Evolutionary conservation across 495 filamentous ascomycete species (phyloP).

Genomic region (Xylaria intraflava): DNA sequence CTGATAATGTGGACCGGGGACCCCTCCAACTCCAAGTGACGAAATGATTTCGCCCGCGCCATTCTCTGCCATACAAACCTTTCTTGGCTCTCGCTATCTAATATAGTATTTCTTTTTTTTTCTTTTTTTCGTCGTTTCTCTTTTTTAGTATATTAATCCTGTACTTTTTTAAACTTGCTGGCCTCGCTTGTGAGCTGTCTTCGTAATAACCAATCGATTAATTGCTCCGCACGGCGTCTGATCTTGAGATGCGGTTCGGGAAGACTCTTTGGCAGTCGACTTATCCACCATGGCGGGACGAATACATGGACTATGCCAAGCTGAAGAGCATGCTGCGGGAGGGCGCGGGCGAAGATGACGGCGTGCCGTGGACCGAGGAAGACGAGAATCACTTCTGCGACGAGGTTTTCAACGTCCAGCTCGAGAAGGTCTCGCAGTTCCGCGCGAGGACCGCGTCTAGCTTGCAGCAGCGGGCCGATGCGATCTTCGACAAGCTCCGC

Average conservation of each 20-base stretch:
- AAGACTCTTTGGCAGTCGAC: constrained; percentile 72
- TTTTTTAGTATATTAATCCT: too few relatives aligned
- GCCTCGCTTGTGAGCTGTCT: too few relatives aligned
- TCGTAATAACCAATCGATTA: neutral
- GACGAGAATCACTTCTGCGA: constrained; percentile 92
- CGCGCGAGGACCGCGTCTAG: constrained; percentile 67
- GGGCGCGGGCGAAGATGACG: constrained; percentile 51
- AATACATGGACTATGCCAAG: constrained; percentile 93
- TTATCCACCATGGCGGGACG: constrained; percentile 82
- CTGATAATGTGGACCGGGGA: too few relatives aligned
- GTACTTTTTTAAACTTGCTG: too few relatives aligned
- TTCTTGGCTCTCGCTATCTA: too few relatives aligned
- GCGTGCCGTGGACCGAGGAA: constrained; percentile 79
- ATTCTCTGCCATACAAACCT: too few relatives aligned
- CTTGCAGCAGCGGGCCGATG: constrained; percentile 60
- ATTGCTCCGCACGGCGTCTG: neutral
- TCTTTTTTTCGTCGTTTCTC: too few relatives aligned
- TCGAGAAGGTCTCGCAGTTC: constrained; percentile 92
- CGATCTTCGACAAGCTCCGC: constrained; percentile 55
- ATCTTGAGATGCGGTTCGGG: constrained; percentile 84
- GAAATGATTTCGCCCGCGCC: too few relatives aligned
- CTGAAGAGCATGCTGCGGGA: constrained; percentile 85
- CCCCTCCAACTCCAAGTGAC: too few relatives aligned
- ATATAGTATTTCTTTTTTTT: too few relatives aligned
- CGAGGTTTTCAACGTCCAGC: constrained; percentile 85